These are phyloP conservation scores for Termitomyces sp. DNA, from an alignment of 768 basidiomycete species.

Conservation along the genomic window DNA sequence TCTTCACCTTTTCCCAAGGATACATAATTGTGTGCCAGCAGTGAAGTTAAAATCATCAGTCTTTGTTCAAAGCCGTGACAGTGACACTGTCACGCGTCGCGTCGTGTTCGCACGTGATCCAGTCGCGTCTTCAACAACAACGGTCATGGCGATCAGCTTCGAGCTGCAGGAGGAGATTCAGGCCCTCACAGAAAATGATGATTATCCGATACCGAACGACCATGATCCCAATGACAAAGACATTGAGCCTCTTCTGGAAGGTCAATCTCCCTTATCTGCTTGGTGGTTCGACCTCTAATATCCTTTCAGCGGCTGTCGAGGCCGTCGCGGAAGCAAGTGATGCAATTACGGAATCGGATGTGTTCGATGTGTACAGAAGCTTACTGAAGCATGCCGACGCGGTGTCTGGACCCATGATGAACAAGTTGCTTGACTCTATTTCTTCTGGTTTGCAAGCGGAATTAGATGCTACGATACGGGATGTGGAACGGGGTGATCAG, in stretches of 20 bases:
- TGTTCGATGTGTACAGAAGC: constrained; percentile 80
- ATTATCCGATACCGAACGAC: constrained; percentile 67
- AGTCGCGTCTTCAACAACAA: constrained; percentile 31
- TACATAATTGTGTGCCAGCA: too few species aligned
- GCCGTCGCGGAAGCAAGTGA: constrained; percentile 74
- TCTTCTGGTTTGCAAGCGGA: constrained; percentile 70
- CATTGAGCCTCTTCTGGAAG: constrained; percentile 52
- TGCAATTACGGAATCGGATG: constrained; percentile 56
- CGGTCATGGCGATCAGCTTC: constrained; percentile 41
- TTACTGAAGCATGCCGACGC: constrained; percentile 71
- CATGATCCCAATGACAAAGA: constrained; percentile 58
- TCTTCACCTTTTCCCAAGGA: too few species aligned
- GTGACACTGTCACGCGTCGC: constrained; percentile 5
- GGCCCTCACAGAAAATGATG: constrained; percentile 52
- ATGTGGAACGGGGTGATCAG: constrained; percentile 66
- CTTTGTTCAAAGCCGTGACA: background rate
- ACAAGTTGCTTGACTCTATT: constrained; percentile 84
- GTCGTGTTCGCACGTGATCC: constrained; percentile 7
- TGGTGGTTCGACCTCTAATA: background rate
- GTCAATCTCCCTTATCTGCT: constrained; percentile 24
- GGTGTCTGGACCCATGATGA: constrained; percentile 64
- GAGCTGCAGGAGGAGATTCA: constrained; percentile 79
- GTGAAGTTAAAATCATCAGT: too few species aligned
- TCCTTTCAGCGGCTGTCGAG: constrained; percentile 64
- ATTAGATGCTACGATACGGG: constrained; percentile 65